A percentile compares a stretch with the other conserved stretches of the same genome.
These are phyloP conservation scores for Plenodomus biglobosus DNA, from an alignment of 2,329 filamentous ascomycete genomes.

Conservation along the genomic window DNA sequence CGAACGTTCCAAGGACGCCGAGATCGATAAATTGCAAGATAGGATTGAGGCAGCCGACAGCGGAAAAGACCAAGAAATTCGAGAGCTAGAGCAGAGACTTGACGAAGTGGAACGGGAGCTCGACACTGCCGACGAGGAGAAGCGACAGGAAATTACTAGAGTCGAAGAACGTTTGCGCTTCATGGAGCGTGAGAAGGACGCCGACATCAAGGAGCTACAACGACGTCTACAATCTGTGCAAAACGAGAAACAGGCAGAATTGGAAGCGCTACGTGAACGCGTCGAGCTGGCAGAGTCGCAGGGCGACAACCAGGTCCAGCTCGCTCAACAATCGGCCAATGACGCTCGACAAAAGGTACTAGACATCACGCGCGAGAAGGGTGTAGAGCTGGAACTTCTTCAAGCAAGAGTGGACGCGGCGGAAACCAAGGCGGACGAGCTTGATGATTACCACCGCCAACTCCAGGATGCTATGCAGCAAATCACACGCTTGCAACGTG, in stretches of 20 bases:
- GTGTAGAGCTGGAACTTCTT: conserved; percentile 42
- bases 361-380: conserved; percentile 42
- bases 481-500: conserved; percentile 33
- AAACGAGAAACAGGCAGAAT: conserved; percentile 43
- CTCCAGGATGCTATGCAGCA: conserved; percentile 41
- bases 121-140: conserved; percentile 27
- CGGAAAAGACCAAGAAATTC: conserved; percentile 53
- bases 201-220: conserved; percentile 40
- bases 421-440: conserved; percentile 39
- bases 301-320: conserved; percentile 45
- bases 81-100: conserved; percentile 47
- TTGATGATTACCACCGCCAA: conserved; percentile 41
- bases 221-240: conserved; percentile 36
- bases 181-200: conserved; percentile 42
- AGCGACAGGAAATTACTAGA: conserved; percentile 31
- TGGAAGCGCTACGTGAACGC: conserved; percentile 46
- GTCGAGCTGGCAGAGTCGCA: conserved; percentile 46
- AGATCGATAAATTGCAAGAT: conserved; percentile 47
- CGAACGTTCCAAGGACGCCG: conserved; percentile 44
- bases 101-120: conserved; percentile 39
- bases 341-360: conserved; percentile 44
- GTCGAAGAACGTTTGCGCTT: conserved; percentile 37
- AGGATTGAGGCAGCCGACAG: conserved; percentile 45
- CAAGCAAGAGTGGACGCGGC: conserved; percentile 41
- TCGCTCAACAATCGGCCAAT: conserved; percentile 45